A percentile compares a stretch with the other conserved stretches of the same genome.
phyloP scores from a whole-genome alignment of 2,329 filamentous ascomycete genomes.

The Microcyclospora tardicrescens region DNA sequence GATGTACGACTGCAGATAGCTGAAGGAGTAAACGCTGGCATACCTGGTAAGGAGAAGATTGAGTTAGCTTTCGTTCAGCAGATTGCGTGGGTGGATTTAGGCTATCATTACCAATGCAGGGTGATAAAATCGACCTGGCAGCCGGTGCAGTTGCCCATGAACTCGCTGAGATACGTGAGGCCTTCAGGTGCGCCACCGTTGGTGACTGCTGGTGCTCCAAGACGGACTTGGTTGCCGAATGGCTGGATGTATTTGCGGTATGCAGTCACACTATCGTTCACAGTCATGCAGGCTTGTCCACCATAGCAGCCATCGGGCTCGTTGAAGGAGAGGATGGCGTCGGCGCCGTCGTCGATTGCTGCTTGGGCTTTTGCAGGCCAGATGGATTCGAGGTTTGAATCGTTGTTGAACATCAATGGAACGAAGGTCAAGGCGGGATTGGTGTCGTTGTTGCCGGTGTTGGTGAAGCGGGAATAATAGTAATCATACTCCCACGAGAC shows the following conservation, averaged over 20 bases:
- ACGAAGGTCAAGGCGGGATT: conserved; percentile 16
- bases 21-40: conserved; percentile 19
- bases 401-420: conserved; percentile 16
- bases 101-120: conserved; percentile 38
- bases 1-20: conserved; percentile 33
- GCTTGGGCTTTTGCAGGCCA: conserved; percentile 13
- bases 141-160: conserved; percentile 37
- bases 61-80: no score
- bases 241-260: conserved; percentile 43
- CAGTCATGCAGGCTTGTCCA: conserved; percentile 36
- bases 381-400: conserved; percentile 6
- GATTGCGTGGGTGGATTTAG: no score
- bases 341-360: conserved; percentile 14
- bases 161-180: conserved; percentile 41
- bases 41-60: conserved; percentile 24
- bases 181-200: conserved; percentile 40
- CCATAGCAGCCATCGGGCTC: conserved; percentile 42
- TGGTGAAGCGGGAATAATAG: conserved; percentile 9
- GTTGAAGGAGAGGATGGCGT: conserved; percentile 53
- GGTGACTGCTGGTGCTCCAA: conserved; percentile 47
- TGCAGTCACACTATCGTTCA: conserved; percentile 35
- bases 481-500: conserved; percentile 19
- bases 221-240: conserved; percentile 35
- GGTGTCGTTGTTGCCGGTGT: conserved; percentile 3
- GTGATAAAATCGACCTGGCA: conserved; percentile 48